Base-by-base conservation (phyloP, 1,284 basidiomycete genomes). In the Trametes hirsuta region DNA sequence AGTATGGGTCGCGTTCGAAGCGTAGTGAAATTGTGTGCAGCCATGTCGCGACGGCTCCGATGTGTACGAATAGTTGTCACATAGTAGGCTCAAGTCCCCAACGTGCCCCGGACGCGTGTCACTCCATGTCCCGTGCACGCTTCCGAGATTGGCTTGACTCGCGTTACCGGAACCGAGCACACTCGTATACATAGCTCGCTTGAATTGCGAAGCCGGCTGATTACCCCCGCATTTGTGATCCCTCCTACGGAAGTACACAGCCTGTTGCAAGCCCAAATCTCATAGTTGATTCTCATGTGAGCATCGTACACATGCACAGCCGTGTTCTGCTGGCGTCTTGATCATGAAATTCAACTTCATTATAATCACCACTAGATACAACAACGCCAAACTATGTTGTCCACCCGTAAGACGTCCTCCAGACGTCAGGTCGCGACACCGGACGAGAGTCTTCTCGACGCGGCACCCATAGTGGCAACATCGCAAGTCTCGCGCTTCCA, bases 401-500 rank as follows among this genome's bases (percentile, higher is more conserved):
- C 55, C 36, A 42, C 47, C 4, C 18, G 53, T 25, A 57, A 51
- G 40, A 25, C 42, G 8, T 15, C 48, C 2, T 46, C 55, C 1
- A 57, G 46, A 46, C 55, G 55, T 18, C 55, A 39, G 11, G n/a
- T 42, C 12, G 10, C 48, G 36, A 40, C 42, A 25, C 21, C 48
- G 44, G 48, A 39, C 49, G 30, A 3, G 8, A 22, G 8, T 8
- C 30, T 30, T 5, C 30, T 30, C 24, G n/a, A 22, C 25, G 39
- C 58, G 11, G 21, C 56, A 2, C 30, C 47, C n/a, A 41, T 74
- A 42, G 62, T 61, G 15, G 74, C 72, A 2, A 74, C 71, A 1
- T 74, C 73, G 18, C 74, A 75, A 59, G 70, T 74, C 56, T 73
- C 71, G 46, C 78, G 83, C 18, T 84, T 84, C 68, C 77, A 82